phyloP scores from a whole-genome alignment of 768 basidiomycete genomes.

The Cystobasidium onofrii region DNA sequence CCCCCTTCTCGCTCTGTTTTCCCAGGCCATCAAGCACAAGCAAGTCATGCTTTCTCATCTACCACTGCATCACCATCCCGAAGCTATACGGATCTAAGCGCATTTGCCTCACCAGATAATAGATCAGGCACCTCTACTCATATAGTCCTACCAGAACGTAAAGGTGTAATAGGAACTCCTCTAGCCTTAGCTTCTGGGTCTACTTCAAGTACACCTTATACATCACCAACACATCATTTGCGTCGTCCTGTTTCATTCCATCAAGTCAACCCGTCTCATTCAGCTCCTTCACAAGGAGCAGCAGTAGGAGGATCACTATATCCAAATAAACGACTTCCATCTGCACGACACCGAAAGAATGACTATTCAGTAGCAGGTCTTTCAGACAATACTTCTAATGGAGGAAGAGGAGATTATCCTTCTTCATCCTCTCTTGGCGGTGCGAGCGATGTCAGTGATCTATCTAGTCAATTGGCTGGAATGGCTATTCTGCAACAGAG shows the following conservation, averaged over 20 bases:
- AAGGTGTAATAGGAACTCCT: conserved; percentile 47
- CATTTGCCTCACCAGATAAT: conserved; percentile 36
- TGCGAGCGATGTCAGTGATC: conserved; percentile 19
- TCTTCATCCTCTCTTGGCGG: neutral
- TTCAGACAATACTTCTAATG: conserved; percentile 5
- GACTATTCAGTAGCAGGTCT: conserved; percentile 25
- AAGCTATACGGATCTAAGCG: conserved; percentile 53
- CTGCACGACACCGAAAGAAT: conserved; percentile 17
- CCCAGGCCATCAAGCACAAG: conserved; percentile 42
- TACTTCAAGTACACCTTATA: neutral
- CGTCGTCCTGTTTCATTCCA: neutral
- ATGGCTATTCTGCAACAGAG: conserved; percentile 24
- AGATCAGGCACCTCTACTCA: conserved; percentile 34
- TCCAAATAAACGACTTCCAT: conserved; percentile 2
- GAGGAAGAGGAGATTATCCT: neutral
- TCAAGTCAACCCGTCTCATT: conserved; percentile 14
- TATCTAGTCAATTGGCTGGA: conserved; percentile 25
- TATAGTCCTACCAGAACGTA: conserved; percentile 30
- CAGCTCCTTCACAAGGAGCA: conserved; percentile 19
- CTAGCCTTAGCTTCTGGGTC: conserved; percentile 45
- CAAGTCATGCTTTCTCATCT: conserved; percentile 50
- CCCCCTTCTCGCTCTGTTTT: conserved; percentile 42
- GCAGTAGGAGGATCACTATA: conserved; percentile 27
- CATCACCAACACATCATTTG: neutral
- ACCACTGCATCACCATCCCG: conserved; percentile 50